phyloP scores from a whole-genome alignment of 169 alveolate genomes.

The Cryptosporidium viatorum region DNA sequence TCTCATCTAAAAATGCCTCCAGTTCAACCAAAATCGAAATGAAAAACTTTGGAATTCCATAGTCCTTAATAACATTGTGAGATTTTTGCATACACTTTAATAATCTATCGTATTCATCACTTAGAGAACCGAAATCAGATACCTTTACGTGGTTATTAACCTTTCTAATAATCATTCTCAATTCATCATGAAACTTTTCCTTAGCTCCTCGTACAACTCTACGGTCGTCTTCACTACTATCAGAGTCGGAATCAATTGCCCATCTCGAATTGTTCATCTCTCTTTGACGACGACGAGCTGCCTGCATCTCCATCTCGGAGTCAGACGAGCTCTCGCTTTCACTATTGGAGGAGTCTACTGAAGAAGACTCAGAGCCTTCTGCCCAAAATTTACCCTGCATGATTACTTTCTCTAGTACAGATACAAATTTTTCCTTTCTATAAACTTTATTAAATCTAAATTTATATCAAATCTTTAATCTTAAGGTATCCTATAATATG shows the following conservation, averaged over 20 bases:
- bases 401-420: background rate
- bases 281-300: conserved; percentile 55
- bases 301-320: conserved; percentile 58
- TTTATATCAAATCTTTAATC: background rate
- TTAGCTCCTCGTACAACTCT: conserved; percentile 86
- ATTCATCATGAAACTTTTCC: conserved; percentile 85
- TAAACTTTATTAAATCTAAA: background rate
- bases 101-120: conserved; percentile 85
- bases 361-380: conserved; percentile 83
- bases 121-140: conserved; percentile 82
- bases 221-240: conserved; percentile 85
- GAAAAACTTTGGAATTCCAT: conserved; percentile 79
- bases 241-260: conserved; percentile 76
- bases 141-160: conserved; percentile 83
- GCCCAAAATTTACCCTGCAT: conserved; percentile 91
- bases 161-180: conserved; percentile 79
- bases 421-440: background rate
- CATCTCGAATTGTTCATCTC: conserved; percentile 80
- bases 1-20: conserved; percentile 83
- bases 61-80: conserved; percentile 75
- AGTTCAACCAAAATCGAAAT: conserved; percentile 81
- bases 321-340: conserved; percentile 26
- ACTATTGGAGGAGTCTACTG: conserved; percentile 77
- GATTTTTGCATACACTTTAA: conserved; percentile 83
- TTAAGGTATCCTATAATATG: background rate